Conservation (phyloP, 2,329 filamentous ascomycete species). For the Sarocladiaceae sp. region DNA sequence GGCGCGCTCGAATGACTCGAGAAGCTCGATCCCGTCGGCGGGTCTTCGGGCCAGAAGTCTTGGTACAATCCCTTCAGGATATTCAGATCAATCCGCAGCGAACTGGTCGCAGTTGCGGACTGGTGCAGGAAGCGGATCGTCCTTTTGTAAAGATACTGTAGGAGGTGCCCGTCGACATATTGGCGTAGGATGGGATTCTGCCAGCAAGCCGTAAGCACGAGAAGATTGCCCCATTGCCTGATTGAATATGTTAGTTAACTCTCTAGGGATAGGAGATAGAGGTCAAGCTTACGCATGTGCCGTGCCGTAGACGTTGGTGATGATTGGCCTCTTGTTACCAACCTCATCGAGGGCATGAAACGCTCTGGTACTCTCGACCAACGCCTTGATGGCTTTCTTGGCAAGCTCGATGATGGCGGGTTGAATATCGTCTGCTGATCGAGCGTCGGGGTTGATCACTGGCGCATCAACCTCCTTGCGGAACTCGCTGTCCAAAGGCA, state of each 20-base stretch:
- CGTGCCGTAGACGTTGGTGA: constrained; percentile 96
- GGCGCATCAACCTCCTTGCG: constrained; percentile 32
- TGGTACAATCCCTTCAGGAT: constrained; percentile 60
- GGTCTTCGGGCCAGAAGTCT: constrained; percentile 35
- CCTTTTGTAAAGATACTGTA: constrained; percentile 60
- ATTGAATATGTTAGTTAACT: neutral
- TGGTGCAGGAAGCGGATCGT: constrained; percentile 75
- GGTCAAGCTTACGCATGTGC: constrained; percentile 80
- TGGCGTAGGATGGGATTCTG: constrained; percentile 57
- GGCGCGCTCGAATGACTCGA: constrained; percentile 32
- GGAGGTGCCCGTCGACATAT: constrained; percentile 50
- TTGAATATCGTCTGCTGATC: constrained; percentile 34
- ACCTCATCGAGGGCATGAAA: constrained; percentile 55
- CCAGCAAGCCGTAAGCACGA: constrained; percentile 82
- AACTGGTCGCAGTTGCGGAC: constrained; percentile 68
- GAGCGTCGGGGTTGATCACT: constrained; percentile 31
- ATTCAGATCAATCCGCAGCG: constrained; percentile 66
- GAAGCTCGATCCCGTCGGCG: constrained; percentile 34
- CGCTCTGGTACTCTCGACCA: constrained; percentile 80
- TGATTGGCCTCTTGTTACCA: constrained; percentile 63
- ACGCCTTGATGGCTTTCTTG: constrained; percentile 62
- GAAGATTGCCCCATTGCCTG: constrained; percentile 94
- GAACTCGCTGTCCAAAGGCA: constrained; percentile 28
- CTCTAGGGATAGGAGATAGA: neutral
- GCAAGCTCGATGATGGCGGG: constrained; percentile 50